Evolutionary conservation across 2,329 filamentous ascomycete genomes (phyloP).

Genomic region (Aspergillus sp.): DNA sequence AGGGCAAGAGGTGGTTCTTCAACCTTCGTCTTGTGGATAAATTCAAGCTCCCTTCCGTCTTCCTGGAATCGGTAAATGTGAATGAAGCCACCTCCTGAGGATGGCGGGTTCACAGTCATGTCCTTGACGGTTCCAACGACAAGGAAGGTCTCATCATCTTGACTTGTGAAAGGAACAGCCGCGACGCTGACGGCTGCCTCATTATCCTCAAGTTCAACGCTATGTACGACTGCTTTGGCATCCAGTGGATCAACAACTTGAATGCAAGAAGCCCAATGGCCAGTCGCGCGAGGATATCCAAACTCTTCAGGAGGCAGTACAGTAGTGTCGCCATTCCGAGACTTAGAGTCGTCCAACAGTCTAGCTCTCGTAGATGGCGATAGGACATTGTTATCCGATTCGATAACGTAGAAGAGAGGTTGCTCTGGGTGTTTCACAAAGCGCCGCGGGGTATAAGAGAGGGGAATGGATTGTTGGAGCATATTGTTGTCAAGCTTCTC

Average conservation of each 20-base stretch:
- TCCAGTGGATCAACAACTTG: conserved; percentile 81
- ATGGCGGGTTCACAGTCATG: conserved; percentile 73
- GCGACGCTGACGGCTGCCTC: conserved; percentile 87
- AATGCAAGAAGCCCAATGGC: conserved; percentile 95
- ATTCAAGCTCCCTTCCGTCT: conserved; percentile 82
- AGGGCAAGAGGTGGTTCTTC: conserved; percentile 88
- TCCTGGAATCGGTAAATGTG: conserved; percentile 90
- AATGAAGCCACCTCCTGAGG: conserved; percentile 76
- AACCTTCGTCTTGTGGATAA: conserved; percentile 94
- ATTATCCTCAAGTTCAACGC: conserved; percentile 80
- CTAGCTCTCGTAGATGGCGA: conserved; percentile 73
- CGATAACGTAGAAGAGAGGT: conserved; percentile 88
- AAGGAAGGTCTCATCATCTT: conserved; percentile 87
- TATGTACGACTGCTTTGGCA: conserved; percentile 71
- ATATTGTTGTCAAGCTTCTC: conserved; percentile 83
- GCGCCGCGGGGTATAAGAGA: conserved; percentile 86
- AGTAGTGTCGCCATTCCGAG: conserved; percentile 69
- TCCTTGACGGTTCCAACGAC: conserved; percentile 93
- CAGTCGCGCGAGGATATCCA: conserved; percentile 77
- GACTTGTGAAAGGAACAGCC: conserved; percentile 79
- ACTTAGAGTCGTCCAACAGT: conserved; percentile 68
- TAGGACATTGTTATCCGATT: conserved; percentile 89
- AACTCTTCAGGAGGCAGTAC: conserved; percentile 77
- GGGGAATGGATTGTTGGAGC: conserved; percentile 78
- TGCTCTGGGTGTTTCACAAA: conserved; percentile 85